These are phyloP conservation scores for Sophora flavescens DNA, from an alignment of 306 rosid species.

Conservation along the genomic window DNA sequence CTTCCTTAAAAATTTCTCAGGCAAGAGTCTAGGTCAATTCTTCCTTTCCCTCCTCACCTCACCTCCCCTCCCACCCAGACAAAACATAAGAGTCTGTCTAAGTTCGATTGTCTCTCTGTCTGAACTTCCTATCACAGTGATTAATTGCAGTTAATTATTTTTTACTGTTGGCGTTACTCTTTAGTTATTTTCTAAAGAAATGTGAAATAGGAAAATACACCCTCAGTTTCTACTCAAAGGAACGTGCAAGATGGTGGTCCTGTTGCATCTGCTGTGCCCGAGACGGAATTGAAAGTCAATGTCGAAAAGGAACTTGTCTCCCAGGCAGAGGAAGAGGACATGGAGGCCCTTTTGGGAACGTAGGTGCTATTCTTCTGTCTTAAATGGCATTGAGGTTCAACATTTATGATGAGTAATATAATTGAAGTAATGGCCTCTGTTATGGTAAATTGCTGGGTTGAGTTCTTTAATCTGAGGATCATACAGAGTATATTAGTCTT, in stretches of 20 bases:
- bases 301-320: conserved; percentile 98
- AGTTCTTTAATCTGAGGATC: conserved; percentile 19
- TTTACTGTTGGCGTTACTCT: not conserved
- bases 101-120: conserved; percentile 29
- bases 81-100: not conserved
- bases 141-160: conserved; percentile 36
- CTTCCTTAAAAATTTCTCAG: conserved; percentile 5
- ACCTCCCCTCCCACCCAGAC: not conserved
- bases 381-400: conserved; percentile 42
- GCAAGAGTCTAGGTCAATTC: not conserved
- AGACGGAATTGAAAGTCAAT: conserved; percentile 80
- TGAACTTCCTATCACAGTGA: conserved; percentile 7
- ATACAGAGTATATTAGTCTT: not conserved
- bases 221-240: conserved; percentile 62
- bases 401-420: conserved; percentile 24
- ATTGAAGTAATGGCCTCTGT: conserved; percentile 24
- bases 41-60: not conserved
- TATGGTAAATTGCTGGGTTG: conserved; percentile 27
- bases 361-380: conserved; percentile 57
- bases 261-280: conserved; percentile 66
- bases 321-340: conserved; percentile 99
- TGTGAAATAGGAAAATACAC: conserved; percentile 76
- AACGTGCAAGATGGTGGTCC: conserved; percentile 72
- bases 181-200: conserved; percentile 28
- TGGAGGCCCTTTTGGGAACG: conserved; percentile 99